Conservation (phyloP, 1,139 yeast species). For the Protomyces lactucae-debilis region DNA sequence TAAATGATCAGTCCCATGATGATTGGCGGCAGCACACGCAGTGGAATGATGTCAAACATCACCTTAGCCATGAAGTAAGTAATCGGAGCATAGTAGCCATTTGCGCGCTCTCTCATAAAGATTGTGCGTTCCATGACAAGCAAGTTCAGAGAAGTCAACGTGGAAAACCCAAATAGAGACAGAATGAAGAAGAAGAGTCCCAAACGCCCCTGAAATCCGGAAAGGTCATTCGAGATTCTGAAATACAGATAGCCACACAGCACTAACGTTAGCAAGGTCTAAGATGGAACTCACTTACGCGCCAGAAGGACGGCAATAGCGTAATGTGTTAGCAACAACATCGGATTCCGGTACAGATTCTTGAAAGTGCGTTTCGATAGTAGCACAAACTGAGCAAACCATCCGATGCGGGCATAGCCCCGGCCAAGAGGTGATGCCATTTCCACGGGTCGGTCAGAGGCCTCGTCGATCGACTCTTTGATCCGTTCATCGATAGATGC, state of each 20-base stretch:
- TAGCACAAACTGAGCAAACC: slow-evolving; percentile 48
- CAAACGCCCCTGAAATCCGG: slow-evolving; percentile 92
- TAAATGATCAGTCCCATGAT: slow-evolving; percentile 78
- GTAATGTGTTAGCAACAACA: slow-evolving; percentile 74
- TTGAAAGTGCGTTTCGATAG: slow-evolving; percentile 83
- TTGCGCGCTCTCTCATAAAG: slow-evolving; percentile 86
- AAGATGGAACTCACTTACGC: slow-evolving; percentile 9
- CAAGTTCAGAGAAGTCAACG: slow-evolving; percentile 76
- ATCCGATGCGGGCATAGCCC: slow-evolving; percentile 12
- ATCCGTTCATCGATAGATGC: not conserved
- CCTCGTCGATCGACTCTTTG: not conserved
- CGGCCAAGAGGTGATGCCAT: slow-evolving; percentile 11
- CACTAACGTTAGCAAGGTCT: slow-evolving; percentile 32
- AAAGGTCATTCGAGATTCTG: slow-evolving; percentile 75
- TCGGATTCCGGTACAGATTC: slow-evolving; percentile 87
- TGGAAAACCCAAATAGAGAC: slow-evolving; percentile 88
- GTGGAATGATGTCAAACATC: slow-evolving; percentile 80
- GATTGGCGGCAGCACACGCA: slow-evolving; percentile 84
- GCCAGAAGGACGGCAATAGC: slow-evolving; percentile 71
- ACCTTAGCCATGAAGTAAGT: slow-evolving; percentile 82
- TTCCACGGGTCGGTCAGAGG: not conserved
- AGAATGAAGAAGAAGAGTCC: slow-evolving; percentile 78
- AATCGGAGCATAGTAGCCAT: slow-evolving; percentile 82
- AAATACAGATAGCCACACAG: slow-evolving; percentile 85
- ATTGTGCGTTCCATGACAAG: slow-evolving; percentile 84